A percentile compares a stretch with the other conserved stretches of the same genome.
Conservation (phyloP, 2,329 filamentous ascomycete species). For the Curvularia sp. region DNA sequence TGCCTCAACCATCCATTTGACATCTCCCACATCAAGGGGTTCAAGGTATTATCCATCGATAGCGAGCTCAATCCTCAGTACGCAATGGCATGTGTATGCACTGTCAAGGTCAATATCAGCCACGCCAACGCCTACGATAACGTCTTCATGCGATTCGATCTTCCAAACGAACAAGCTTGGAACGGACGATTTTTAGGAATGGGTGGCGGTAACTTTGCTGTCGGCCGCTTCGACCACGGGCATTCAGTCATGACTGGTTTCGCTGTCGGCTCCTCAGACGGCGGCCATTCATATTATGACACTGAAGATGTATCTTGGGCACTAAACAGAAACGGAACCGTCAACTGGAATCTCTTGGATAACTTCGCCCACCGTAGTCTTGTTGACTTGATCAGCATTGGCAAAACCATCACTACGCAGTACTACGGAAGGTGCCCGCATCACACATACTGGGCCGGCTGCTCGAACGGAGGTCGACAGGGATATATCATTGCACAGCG, state of each 20-base stretch:
- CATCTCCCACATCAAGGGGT: not conserved
- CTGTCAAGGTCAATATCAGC: conserved; percentile 29
- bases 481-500: conserved; percentile 46
- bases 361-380: conserved; percentile 51
- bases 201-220: conserved; percentile 42
- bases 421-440: conserved; percentile 40
- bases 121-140: conserved; percentile 30
- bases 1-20: not conserved
- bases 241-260: conserved; percentile 34
- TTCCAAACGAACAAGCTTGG: conserved; percentile 39
- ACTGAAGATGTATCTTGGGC: conserved; percentile 29
- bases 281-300: conserved; percentile 29
- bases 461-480: conserved; percentile 47
- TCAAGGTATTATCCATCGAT: not conserved
- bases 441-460: conserved; percentile 38
- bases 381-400: conserved; percentile 46
- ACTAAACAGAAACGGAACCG: conserved; percentile 29
- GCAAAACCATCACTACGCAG: conserved; percentile 42
- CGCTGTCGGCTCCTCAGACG: conserved; percentile 44
- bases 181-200: conserved; percentile 44
- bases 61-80: not conserved
- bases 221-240: not conserved
- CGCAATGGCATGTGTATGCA: conserved; percentile 23
- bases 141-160: conserved; percentile 37
- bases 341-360: conserved; percentile 44